These are phyloP conservation scores for Pleomassaria siparia DNA, from an alignment of 2,329 filamentous ascomycete genomes.

Conservation along the genomic window DNA sequence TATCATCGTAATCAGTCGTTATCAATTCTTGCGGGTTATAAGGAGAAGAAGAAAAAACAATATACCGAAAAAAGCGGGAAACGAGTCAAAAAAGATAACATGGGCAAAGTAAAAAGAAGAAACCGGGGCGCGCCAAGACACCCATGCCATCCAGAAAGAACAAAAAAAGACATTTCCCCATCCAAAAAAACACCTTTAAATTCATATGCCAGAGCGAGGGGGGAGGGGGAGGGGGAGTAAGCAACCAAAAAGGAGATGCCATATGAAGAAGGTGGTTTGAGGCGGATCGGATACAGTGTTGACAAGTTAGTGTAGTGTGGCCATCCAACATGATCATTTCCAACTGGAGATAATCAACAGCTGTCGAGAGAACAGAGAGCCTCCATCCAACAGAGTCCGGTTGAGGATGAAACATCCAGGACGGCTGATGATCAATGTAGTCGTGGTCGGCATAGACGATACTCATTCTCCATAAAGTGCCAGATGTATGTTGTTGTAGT, in stretches of 20 bases:
- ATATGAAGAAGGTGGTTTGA: background rate
- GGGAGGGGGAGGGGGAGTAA: background rate
- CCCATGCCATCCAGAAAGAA: background rate
- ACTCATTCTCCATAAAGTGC: background rate
- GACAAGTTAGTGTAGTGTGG: background rate
- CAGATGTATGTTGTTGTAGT: background rate
- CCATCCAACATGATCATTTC: background rate
- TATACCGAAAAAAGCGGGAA: too few relatives aligned
- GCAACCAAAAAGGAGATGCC: background rate
- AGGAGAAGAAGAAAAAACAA: background rate
- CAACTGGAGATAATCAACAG: background rate
- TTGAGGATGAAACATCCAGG: background rate
- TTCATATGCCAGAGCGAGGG: background rate
- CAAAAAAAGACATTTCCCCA: background rate
- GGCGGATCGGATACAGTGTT: background rate
- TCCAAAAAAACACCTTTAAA: background rate
- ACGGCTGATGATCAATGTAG: background rate
- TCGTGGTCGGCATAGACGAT: background rate
- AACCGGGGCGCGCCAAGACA: too few relatives aligned
- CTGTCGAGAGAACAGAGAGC: background rate
- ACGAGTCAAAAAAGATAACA: background rate
- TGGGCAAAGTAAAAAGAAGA: background rate
- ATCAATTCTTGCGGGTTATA: background rate
- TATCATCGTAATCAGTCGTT: conserved; percentile 5
- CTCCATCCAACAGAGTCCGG: background rate